Percentiles rank a stretch among this genome's conserved stretches.
Conservation (phyloP, 2,329 filamentous ascomycete genomes). For the Dactylellina sp. region DNA sequence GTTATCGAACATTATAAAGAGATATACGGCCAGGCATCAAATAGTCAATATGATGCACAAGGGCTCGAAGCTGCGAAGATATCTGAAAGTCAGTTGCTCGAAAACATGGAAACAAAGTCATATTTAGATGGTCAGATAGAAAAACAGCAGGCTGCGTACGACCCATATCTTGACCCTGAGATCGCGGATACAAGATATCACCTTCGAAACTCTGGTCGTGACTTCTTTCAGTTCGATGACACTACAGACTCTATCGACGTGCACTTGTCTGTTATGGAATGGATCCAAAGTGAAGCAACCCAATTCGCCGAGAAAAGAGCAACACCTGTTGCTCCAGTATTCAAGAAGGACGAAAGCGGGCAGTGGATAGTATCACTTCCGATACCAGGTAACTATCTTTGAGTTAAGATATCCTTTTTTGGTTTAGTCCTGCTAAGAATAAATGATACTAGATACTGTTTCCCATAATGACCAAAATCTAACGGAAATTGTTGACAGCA, state of each 20-base stretch:
- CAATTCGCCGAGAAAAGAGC: not conserved
- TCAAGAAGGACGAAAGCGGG: slow-evolving; percentile 3
- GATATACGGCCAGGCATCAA: slow-evolving; percentile 1
- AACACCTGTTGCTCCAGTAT: not conserved
- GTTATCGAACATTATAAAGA: slow-evolving; percentile 28
- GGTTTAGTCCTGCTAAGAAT: not conserved
- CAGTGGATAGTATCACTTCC: slow-evolving; percentile 7
- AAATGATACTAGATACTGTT: not conserved
- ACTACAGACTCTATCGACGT: slow-evolving; percentile 10
- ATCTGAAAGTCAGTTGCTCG: not conserved
- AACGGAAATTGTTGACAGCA: not conserved
- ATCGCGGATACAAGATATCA: slow-evolving; percentile 36
- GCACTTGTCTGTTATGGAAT: slow-evolving; percentile 22
- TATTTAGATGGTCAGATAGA: not conserved
- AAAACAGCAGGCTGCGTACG: not conserved
- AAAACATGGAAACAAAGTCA: not conserved
- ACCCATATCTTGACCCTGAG: slow-evolving; percentile 20
- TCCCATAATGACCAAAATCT: not conserved
- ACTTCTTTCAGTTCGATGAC: slow-evolving; percentile 27
- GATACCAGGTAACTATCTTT: slow-evolving; percentile 6
- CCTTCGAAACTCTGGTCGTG: slow-evolving; percentile 15
- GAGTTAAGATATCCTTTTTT: not conserved
- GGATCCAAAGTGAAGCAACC: slow-evolving; percentile 27
- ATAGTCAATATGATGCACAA: too few relatives aligned
- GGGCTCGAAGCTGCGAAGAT: not conserved